Evolutionary conservation across 495 filamentous ascomycete species (phyloP), one percentile per base, ranked within the genome.

Genomic region (Aspergillus diversus): DNA sequence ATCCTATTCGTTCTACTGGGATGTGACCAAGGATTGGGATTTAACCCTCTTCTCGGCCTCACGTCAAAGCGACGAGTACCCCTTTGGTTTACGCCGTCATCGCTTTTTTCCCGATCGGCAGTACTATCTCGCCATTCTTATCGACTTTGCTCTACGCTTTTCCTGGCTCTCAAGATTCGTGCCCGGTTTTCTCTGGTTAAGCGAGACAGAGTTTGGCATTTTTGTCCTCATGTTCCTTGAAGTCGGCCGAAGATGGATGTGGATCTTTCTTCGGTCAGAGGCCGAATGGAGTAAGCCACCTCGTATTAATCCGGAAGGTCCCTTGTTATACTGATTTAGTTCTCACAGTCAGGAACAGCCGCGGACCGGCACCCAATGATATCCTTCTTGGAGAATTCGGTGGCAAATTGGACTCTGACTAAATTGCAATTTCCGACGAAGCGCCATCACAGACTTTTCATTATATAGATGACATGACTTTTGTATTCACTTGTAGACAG

Each of bases 1-100:
- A 11, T 78, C 88, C 60, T 99, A 97, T 76, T 93, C 91, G 37
- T 97, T 97, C 82, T 99, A 94, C 81, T 99, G 95, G 95, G 95
- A 99, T 72, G 87, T 98, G 21, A 85, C 92, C 49, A 93, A 91
- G 78, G 95, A 99, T 80, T 99, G 95, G 95, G 95, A 98, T 67
- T 81, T 99, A 46, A 90, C 87, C 0, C 83, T 98, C n/a, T 91
- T 98, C 67, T 76, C 84, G 8, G 59, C 75, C 0, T 66, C 75
- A 5, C 72, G 80, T 27, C 77, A 79, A 37, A 78, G 83, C 34
- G 81, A 79, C 7, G 84, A 89, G 8, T 81, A 93, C 65, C 87
- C 92, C 1, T 96, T 83, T 64, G 95, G 92, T 3, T 77, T 99
- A 32, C 86, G 96, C 32, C 81, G 85, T 17, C 82, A 88, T 35